A percentile compares a stretch with the other conserved stretches of the same genome.
Conservation (phyloP, 495 filamentous ascomycete species). For the Podospora sp. region DNA sequence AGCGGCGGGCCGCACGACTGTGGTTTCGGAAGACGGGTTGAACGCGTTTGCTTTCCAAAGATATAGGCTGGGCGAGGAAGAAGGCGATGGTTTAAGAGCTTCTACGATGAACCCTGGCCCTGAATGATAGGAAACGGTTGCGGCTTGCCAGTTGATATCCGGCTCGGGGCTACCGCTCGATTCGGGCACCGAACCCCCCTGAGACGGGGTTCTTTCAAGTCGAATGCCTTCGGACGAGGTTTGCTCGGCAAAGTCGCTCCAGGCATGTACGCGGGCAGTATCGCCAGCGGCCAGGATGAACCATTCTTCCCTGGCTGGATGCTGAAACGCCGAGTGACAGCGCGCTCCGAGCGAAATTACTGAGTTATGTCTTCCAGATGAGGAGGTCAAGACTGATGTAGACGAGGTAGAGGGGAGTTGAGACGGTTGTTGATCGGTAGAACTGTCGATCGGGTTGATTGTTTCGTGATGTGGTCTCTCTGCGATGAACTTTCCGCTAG, state of each 20-base stretch:
- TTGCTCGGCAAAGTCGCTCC: conserved; percentile 26
- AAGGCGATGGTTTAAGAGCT: neutral
- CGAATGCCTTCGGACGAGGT: conserved; percentile 4
- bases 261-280: conserved; percentile 27
- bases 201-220: neutral
- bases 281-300: conserved; percentile 20
- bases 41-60: conserved; percentile 22
- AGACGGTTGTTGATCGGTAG: neutral
- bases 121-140: conserved; percentile 18
- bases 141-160: neutral
- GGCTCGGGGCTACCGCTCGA: neutral
- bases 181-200: neutral
- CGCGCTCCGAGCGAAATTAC: neutral
- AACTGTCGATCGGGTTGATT: neutral
- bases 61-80: conserved; percentile 1
- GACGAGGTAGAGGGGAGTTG: neutral
- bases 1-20: neutral
- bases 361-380: neutral
- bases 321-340: conserved; percentile 13
- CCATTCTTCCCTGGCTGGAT: conserved; percentile 23
- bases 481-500: conserved; percentile 7
- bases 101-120: conserved; percentile 22
- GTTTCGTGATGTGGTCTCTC: neutral
- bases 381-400: neutral
- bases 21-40: conserved; percentile 9